Evolutionary conservation across 768 basidiomycete genomes (phyloP).

Genomic region (Cubamyces sp.): DNA sequence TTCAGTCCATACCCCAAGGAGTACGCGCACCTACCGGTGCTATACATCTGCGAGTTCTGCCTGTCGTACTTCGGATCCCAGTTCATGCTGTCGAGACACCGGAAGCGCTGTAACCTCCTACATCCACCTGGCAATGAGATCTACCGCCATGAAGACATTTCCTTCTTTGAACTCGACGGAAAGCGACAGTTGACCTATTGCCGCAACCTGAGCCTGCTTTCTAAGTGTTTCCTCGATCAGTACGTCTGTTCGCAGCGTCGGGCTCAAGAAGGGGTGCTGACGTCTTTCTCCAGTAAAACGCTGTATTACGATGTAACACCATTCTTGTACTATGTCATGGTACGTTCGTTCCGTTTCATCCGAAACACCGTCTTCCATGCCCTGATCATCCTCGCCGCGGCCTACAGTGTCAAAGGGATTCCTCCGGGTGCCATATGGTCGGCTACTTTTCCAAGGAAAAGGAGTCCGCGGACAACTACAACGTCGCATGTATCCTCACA

Average conservation of each 20-base stretch:
- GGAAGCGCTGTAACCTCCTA: slow-evolving; percentile 84
- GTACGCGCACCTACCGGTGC: slow-evolving; percentile 91
- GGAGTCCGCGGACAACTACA: slow-evolving; percentile 96
- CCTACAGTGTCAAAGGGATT: slow-evolving; percentile 77
- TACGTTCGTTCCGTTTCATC: slow-evolving; percentile 39
- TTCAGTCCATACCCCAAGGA: slow-evolving; percentile 99
- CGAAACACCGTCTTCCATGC: background rate
- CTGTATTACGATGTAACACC: slow-evolving; percentile 99
- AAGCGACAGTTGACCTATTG: slow-evolving; percentile 96
- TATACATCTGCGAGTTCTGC: slow-evolving; percentile 99
- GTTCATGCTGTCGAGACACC: slow-evolving; percentile 91
- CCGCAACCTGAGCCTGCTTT: slow-evolving; percentile 92
- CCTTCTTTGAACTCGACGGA: slow-evolving; percentile 98
- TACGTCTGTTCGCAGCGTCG: slow-evolving; percentile 45
- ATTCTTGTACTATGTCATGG: slow-evolving; percentile 99
- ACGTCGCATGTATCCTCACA: slow-evolving; percentile 98
- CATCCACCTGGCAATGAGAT: slow-evolving; percentile 99
- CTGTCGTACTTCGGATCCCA: slow-evolving; percentile 89
- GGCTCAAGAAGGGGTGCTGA: slow-evolving; percentile 24
- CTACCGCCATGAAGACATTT: slow-evolving; percentile 95
- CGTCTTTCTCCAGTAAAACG: slow-evolving; percentile 71
- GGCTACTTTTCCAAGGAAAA: slow-evolving; percentile 99
- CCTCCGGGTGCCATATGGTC: slow-evolving; percentile 89
- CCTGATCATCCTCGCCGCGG: slow-evolving; percentile 1
- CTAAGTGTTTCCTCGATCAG: slow-evolving; percentile 99